phyloP scores from a whole-genome alignment of 1,284 basidiomycete genomes.

The Farysia itapuensis region DNA sequence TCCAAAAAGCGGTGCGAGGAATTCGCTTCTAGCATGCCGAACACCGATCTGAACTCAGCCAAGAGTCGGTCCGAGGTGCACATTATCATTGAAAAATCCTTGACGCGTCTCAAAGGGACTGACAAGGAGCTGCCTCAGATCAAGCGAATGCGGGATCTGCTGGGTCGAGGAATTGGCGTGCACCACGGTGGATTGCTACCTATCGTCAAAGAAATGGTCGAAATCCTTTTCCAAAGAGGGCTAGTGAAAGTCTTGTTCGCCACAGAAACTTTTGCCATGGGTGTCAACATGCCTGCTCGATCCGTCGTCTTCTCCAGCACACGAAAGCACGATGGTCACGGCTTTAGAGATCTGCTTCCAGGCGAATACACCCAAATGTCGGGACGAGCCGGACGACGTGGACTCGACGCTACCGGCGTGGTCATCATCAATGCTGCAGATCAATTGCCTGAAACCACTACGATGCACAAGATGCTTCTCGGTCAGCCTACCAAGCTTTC shows the following conservation, averaged over 20 bases:
- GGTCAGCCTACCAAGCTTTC: constrained; percentile 87
- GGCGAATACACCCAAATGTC: constrained; percentile 94
- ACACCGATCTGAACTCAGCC: constrained; percentile 80
- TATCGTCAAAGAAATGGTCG: constrained; percentile 90
- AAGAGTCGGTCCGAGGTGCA: constrained; percentile 96
- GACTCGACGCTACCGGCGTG: constrained; percentile 90
- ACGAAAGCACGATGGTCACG: constrained; percentile 91
- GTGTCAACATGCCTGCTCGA: constrained; percentile 97
- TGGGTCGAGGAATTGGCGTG: constrained; percentile 90
- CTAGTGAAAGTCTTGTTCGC: constrained; percentile 96
- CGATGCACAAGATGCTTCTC: constrained; percentile 79
- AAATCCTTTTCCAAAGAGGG: constrained; percentile 92
- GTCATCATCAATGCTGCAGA: constrained; percentile 82
- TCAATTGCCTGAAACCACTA: constrained; percentile 71
- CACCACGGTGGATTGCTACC: constrained; percentile 96
- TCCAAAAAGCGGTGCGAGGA: constrained; percentile 97
- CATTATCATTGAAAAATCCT: constrained; percentile 85
- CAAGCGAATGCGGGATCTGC: constrained; percentile 81
- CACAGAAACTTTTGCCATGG: constrained; percentile 98
- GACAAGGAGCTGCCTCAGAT: constrained; percentile 97
- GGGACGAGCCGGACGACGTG: constrained; percentile 92
- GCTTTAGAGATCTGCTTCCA: constrained; percentile 73
- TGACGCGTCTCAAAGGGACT: constrained; percentile 80
- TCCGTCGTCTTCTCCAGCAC: constrained; percentile 95
- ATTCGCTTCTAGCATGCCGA: constrained; percentile 84